Base-by-base conservation (phyloP, 306 rosid species). In the Chamaecrista fasciculata region DNA sequence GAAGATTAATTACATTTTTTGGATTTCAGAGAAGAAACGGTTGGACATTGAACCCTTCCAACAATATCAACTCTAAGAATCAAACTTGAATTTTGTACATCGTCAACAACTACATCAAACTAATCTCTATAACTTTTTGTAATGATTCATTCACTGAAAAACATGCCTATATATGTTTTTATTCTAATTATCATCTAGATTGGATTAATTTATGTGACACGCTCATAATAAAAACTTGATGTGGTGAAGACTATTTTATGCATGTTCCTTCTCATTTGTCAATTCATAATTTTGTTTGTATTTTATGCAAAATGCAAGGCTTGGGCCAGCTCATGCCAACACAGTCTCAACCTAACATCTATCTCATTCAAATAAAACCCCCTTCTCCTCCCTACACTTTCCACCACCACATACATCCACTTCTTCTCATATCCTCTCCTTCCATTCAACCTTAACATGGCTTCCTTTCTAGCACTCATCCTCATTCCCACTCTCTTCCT, bases 241-340 rank as follows among this genome's bases (percentile, higher is more conserved):
- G 44, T n/a, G 31, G 3, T 29, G n/a, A 50, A 20, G n/a, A 47
- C 21, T 39, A 68, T 58, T 25, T 25, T 15, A n/a, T 31, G 39
- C 39, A 67, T 60, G 50, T 73, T 67, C 39, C 68, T 2, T 46
- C 51, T 67, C 55, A 59, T 72, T 72, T 49, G 69, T 79, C 73
- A 79, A 37, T 51, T 58, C 26, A 47, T 11, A 49, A 1, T 40
- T 0, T 49, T 24, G n/a, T n/a, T 24, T 39, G 55, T 1, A 12
- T 52, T 2, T 15, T 20, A 19, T 19, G 2, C 14, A 20, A n/a
- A n/a, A 11, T 39, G 72, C 78, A 52, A 79, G 66, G 16, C 53
- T 6, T 11, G 29, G 72, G 81, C 85, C 96, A 84, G 90, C 92
- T 86, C 88, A 89, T 89, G 81, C 90, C 92, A 82, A 72, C 92